These are phyloP conservation scores for Purshia tridentata DNA, from an alignment of 306 rosid species.

Conservation along the genomic window DNA sequence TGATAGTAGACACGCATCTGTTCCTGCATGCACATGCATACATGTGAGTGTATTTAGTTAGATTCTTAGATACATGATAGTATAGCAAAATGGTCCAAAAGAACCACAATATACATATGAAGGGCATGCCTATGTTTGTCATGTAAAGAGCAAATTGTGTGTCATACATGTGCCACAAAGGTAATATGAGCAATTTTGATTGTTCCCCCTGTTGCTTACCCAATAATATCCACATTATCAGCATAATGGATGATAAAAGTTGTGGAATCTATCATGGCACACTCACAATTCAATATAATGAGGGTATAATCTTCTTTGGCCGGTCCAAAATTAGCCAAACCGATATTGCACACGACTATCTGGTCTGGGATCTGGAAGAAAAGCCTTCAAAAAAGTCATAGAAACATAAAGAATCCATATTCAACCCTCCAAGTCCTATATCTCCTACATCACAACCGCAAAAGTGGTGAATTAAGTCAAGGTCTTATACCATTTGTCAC, in stretches of 20 bases:
- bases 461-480: neutral
- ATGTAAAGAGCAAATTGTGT: neutral
- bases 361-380: too few relatives aligned
- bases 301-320: neutral
- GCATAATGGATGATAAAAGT: neutral
- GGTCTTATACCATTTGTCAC: neutral
- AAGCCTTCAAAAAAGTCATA: too few relatives aligned
- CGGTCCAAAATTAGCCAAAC: too few relatives aligned
- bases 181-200: neutral
- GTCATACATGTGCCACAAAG: slow-evolving; percentile 8
- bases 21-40: slow-evolving; percentile 36
- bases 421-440: too few relatives aligned
- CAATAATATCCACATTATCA: neutral
- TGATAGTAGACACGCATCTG: slow-evolving; percentile 16
- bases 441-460: neutral
- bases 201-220: slow-evolving; percentile 6
- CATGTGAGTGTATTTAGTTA: slow-evolving; percentile 32
- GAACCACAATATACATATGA: slow-evolving; percentile 42
- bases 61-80: neutral
- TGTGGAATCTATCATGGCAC: slow-evolving; percentile 1
- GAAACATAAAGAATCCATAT: too few relatives aligned
- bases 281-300: neutral
- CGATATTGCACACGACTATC: too few relatives aligned
- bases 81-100: slow-evolving; percentile 33
- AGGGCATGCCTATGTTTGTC: slow-evolving; percentile 14